Evolutionary conservation across 2,329 filamentous ascomycete species (phyloP).

Genomic region (Hymenoscyphus repandus): DNA sequence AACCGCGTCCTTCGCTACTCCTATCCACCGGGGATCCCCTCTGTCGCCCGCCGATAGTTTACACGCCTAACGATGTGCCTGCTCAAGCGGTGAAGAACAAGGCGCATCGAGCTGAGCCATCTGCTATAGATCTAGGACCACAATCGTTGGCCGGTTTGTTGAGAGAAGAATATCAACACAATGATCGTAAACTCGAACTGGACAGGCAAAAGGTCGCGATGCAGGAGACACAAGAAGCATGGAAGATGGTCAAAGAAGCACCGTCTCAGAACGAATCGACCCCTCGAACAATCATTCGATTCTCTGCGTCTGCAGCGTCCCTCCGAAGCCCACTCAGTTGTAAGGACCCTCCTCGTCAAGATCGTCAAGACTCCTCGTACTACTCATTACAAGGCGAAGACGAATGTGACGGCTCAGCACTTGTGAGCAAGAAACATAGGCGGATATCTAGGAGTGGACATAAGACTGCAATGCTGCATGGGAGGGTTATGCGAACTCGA

Average conservation of each 20-base stretch:
- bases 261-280: not conserved
- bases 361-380: slow-evolving; percentile 21
- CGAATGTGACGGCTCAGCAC: slow-evolving; percentile 4
- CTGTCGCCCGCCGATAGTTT: not conserved
- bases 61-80: not conserved
- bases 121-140: not conserved
- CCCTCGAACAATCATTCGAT: slow-evolving; percentile 1
- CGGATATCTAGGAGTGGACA: slow-evolving; percentile 13
- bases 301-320: not conserved
- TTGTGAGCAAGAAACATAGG: not conserved
- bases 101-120: not conserved
- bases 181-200: slow-evolving; percentile 6
- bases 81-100: not conserved
- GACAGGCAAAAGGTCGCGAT: too few species aligned
- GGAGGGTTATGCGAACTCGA: slow-evolving; percentile 16
- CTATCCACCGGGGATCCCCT: not conserved
- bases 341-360: slow-evolving; percentile 11
- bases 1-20: not conserved
- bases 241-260: not conserved
- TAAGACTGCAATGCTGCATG: slow-evolving; percentile 14
- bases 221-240: too few species aligned
- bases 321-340: not conserved
- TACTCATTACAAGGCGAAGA: slow-evolving; percentile 10
- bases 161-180: not conserved
- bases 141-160: not conserved